Evolutionary conservation across 331 rosid species (phyloP).

Genomic region (Ulmus americana): DNA sequence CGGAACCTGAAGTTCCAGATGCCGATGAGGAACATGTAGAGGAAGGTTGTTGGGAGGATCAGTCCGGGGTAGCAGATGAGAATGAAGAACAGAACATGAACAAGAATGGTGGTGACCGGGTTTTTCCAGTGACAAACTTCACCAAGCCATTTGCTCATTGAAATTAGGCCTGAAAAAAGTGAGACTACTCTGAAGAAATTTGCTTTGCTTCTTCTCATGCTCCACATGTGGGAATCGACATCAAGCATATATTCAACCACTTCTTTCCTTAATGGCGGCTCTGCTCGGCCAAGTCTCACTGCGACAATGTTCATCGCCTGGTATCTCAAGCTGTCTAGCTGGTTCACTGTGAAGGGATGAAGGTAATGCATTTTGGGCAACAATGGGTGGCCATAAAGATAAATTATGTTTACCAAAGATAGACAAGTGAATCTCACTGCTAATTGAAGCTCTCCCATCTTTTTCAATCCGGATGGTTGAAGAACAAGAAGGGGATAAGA

Average conservation of each 20-base stretch:
- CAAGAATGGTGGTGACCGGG: slow-evolving; percentile 40
- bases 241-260: slow-evolving; percentile 59
- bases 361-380: slow-evolving; percentile 60
- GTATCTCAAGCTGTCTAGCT: slow-evolving; percentile 43
- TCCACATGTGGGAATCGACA: slow-evolving; percentile 64
- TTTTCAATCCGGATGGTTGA: slow-evolving; percentile 43
- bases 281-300: slow-evolving; percentile 48
- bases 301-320: slow-evolving; percentile 57
- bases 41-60: slow-evolving; percentile 47
- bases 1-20: slow-evolving; percentile 47
- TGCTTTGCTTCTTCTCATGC: slow-evolving; percentile 60
- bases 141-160: slow-evolving; percentile 44
- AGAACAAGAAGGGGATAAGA: slow-evolving; percentile 50
- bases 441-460: slow-evolving; percentile 56
- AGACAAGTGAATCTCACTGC: slow-evolving; percentile 53
- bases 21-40: slow-evolving; percentile 55
- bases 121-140: slow-evolving; percentile 51
- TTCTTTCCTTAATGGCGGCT: slow-evolving; percentile 49
- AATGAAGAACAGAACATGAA: slow-evolving; percentile 45
- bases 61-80: slow-evolving; percentile 46
- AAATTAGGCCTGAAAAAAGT: slow-evolving; percentile 36
- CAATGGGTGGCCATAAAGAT: slow-evolving; percentile 52
- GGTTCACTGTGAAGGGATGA: slow-evolving; percentile 54
- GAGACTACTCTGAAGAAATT: slow-evolving; percentile 51
- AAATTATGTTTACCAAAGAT: slow-evolving; percentile 42